A percentile compares a stretch with the other conserved stretches of the same genome.
Evolutionary conservation across 495 filamentous ascomycete genomes (phyloP).

Genomic region (Cercophora scortea): DNA sequence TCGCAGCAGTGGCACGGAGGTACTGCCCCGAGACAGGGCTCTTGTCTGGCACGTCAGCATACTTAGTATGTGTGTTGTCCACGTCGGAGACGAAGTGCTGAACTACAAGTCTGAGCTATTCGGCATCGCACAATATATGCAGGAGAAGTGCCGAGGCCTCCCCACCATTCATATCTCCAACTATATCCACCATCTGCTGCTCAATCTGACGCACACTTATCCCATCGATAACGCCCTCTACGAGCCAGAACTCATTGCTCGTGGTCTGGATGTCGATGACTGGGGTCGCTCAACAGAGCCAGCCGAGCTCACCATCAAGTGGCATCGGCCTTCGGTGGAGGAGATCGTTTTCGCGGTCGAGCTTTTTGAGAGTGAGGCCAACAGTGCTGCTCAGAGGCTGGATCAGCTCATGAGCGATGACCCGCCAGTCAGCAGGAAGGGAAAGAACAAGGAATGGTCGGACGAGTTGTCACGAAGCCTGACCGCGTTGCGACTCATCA

Average conservation of each 20-base stretch:
- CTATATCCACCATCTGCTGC: constrained; percentile 96
- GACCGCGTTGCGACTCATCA: constrained; percentile 71
- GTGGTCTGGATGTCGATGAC: constrained; percentile 51
- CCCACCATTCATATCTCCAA: constrained; percentile 95
- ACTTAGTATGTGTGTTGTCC: constrained; percentile 96
- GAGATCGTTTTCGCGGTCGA: constrained; percentile 86
- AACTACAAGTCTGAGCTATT: constrained; percentile 82
- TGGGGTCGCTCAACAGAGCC: constrained; percentile 73
- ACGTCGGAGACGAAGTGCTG: constrained; percentile 83
- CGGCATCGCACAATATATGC: constrained; percentile 91
- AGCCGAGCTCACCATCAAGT: constrained; percentile 70
- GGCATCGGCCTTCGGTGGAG: constrained; percentile 74
- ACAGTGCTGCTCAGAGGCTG: constrained; percentile 47
- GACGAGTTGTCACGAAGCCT: constrained; percentile 91
- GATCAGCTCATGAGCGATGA: constrained; percentile 68
- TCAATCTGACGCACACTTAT: constrained; percentile 91
- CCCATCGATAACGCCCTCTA: constrained; percentile 82
- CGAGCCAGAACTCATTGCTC: constrained; percentile 53
- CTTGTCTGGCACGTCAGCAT: constrained; percentile 96
- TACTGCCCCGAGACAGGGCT: constrained; percentile 84
- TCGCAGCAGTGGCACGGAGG: constrained; percentile 84
- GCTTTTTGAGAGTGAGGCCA: constrained; percentile 73
- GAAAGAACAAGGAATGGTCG: constrained; percentile 96
- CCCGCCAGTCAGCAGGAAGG: constrained; percentile 82
- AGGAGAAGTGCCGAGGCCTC: constrained; percentile 84